Percentiles rank a stretch among this genome's conserved stretches.
Conservation (phyloP, 306 rosid species). For the Malus sylvestris region DNA sequence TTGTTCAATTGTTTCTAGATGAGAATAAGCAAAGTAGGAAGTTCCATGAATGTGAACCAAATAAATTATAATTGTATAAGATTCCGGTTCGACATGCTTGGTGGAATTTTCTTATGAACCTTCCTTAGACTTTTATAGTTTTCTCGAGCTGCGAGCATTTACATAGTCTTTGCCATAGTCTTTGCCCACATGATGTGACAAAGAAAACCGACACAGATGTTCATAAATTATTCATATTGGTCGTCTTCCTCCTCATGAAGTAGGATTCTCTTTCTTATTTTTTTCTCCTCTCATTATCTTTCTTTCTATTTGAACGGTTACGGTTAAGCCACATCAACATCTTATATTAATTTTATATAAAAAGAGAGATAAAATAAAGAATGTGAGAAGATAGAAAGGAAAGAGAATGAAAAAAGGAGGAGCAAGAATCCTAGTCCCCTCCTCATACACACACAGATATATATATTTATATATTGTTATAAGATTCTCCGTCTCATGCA, state of each 20-base stretch:
- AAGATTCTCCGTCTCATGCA: neutral
- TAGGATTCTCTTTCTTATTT: too few relatives aligned
- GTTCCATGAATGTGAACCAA: neutral
- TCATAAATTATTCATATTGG: neutral
- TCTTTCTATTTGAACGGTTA: accelerated
- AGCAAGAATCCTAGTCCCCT: too few relatives aligned
- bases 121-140: neutral
- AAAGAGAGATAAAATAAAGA: too few relatives aligned
- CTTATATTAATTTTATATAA: too few relatives aligned
- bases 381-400: too few relatives aligned
- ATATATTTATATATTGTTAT: neutral
- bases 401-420: accelerated
- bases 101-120: neutral
- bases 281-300: accelerated
- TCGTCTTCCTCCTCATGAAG: neutral
- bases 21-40: neutral
- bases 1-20: neutral
- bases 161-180: constrained; percentile 1
- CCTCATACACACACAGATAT: too few relatives aligned
- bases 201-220: neutral
- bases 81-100: neutral
- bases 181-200: neutral
- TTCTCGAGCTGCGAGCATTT: neutral
- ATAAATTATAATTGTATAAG: neutral
- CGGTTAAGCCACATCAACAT: too few relatives aligned